Base-by-base conservation (phyloP, 2,329 filamentous ascomycete species). In the Teratosphaeria epicoccoides region DNA sequence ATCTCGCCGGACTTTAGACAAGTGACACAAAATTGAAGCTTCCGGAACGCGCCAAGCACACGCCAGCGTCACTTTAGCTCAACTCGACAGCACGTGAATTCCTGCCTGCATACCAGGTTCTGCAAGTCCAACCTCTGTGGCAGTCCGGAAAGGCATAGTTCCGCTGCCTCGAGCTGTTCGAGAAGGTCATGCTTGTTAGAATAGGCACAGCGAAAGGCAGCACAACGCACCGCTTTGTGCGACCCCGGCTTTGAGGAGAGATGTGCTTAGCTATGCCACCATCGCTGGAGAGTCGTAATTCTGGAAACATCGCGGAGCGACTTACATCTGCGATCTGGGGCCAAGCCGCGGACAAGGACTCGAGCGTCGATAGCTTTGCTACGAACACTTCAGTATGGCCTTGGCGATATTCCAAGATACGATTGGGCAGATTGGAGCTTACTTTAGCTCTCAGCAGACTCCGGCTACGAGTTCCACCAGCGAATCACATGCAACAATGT, bases 341-440 rank as follows among this genome's bases (percentile, higher is more conserved):
- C n/a, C 7, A 9, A 3, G 22, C 6, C 20, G 24, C 14, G 10
- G 22, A 24, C 4, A 46, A 12, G 43, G 24, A 22, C 43, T 17
- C 12, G 43, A 11, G 11, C 43, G 6, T 9, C 33, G 33, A 40
- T 17, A 40, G n/a, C 6, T 46, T 22, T 10, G 10, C 43, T 6
- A 20, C 46, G 24, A 28, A 33, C 17, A 28, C 46, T 9, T 48
- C 46, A 48, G 46, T 48, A 48, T 48, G 46, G 20, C 20, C 24
- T 17, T 12, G 46, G 20, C 20, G 14, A 6, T 12, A 14, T 1
- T 46, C 43, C 14, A 24, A 22, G 6, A 23, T 2, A 1, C 43
- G 10, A 3, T 12, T 22, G 46, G 28, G 46, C 46, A 33, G 10
- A n/a, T 6, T 6, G 17, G 28, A 33, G 28, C 24, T 48, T 20